phyloP scores from a whole-genome alignment of 441 rosid species.

The Rhodomyrtus psidioides region DNA sequence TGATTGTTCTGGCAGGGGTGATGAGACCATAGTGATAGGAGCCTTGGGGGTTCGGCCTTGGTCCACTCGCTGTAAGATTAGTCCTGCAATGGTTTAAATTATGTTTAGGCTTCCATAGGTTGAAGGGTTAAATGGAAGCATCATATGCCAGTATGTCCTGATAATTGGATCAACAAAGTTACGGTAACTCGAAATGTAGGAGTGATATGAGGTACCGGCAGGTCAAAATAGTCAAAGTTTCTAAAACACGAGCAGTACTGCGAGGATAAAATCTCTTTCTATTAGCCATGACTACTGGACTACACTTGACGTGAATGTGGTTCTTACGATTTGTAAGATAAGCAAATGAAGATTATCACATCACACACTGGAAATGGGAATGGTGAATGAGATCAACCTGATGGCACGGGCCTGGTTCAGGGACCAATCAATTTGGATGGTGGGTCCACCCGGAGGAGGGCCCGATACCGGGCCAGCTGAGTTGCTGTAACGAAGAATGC shows the following conservation, averaged over 20 bases:
- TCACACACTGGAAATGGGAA: neutral
- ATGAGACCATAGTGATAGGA: slow-evolving; percentile 19
- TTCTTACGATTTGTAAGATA: neutral
- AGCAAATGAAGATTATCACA: neutral
- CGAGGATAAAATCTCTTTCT: neutral
- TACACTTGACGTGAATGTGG: neutral
- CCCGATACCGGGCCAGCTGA: neutral
- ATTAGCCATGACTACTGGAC: neutral
- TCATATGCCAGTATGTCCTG: neutral
- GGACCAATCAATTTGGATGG: slow-evolving; percentile 15
- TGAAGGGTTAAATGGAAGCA: neutral
- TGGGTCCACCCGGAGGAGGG: slow-evolving; percentile 10
- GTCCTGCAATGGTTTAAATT: slow-evolving; percentile 2
- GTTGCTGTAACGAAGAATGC: slow-evolving; percentile 7
- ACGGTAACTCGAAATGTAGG: neutral
- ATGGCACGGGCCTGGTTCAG: slow-evolving; percentile 15
- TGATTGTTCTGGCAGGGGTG: slow-evolving; percentile 3
- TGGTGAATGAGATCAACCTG: neutral
- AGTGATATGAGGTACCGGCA: neutral
- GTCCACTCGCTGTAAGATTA: slow-evolving; percentile 15
- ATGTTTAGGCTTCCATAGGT: neutral
- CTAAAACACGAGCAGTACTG: neutral
- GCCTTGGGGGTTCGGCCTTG: slow-evolving; percentile 20
- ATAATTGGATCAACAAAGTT: neutral
- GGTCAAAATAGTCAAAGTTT: neutral